Conservation (phyloP, 2,329 filamentous ascomycete species). For the Madurella fahalii region DNA sequence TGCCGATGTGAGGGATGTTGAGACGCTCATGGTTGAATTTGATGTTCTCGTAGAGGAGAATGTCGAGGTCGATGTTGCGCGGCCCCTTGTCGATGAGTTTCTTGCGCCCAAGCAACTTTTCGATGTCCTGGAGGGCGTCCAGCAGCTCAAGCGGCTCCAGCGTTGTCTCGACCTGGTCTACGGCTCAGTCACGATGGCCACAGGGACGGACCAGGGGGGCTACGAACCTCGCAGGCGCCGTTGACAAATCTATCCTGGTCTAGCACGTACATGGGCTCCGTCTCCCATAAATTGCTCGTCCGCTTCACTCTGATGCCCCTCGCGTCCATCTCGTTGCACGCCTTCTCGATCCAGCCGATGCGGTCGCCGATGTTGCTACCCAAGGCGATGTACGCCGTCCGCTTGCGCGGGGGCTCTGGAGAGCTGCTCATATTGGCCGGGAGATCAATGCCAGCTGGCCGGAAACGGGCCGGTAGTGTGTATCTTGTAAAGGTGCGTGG, state of each 20-base stretch:
- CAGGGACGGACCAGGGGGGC: constrained; percentile 3
- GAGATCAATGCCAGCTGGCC: constrained; percentile 9
- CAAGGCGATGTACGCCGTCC: constrained; percentile 73
- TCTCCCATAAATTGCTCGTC: constrained; percentile 91
- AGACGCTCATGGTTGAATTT: constrained; percentile 66
- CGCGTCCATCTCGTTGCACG: constrained; percentile 71
- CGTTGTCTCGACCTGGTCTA: constrained; percentile 68
- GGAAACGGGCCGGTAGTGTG: constrained; percentile 18
- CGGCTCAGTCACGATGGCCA: constrained; percentile 6
- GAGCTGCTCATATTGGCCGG: constrained; percentile 17
- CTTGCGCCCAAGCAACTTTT: constrained; percentile 70
- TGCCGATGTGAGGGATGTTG: constrained; percentile 77
- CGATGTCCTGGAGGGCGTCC: constrained; percentile 78
- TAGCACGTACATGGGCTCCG: constrained; percentile 91
- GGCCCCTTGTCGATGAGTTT: constrained; percentile 92
- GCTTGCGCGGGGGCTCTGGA: constrained; percentile 28
- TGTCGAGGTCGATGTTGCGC: constrained; percentile 90
- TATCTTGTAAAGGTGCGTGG: constrained; percentile 22
- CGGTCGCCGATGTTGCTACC: constrained; percentile 92
- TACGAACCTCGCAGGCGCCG: constrained; percentile 79
- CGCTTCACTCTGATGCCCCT: constrained; percentile 68
- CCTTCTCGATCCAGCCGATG: constrained; percentile 77
- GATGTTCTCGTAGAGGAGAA: constrained; percentile 73
- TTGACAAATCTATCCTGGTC: constrained; percentile 89
- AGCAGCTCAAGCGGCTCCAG: constrained; percentile 72